Conservation (phyloP, 148 eudicot genomes). For the Heliosperma pusillum region DNA sequence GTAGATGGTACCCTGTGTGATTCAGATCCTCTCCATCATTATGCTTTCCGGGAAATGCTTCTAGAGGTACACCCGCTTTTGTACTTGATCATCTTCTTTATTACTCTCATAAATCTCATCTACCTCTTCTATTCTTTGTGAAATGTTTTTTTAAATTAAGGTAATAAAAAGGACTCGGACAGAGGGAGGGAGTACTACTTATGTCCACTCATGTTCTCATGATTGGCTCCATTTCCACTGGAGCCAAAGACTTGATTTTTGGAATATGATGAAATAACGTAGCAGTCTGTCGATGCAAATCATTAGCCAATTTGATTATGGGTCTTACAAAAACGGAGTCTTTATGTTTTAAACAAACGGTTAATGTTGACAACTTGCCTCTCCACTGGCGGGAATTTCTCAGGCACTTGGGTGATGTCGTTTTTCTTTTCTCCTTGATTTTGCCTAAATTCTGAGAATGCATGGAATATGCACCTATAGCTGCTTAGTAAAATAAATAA, state of each 20-base stretch:
- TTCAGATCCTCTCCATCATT: constrained; percentile 78
- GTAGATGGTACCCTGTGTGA: constrained; percentile 95
- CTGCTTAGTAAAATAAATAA: background rate
- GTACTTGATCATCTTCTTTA: background rate
- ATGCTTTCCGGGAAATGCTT: constrained; percentile 85
- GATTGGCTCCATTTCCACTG: background rate
- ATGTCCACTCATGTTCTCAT: no score
- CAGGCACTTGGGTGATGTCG: background rate
- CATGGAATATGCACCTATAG: constrained; percentile 3
- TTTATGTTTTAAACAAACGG: no score
- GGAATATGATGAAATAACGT: background rate
- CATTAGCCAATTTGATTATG: no score
- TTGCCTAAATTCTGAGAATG: constrained; percentile 6
- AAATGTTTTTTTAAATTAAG: no score
- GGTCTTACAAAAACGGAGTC: no score
- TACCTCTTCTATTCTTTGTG: no score
- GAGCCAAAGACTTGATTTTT: background rate
- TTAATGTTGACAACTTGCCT: no score
- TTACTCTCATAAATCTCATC: background rate
- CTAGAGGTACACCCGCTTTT: constrained; percentile 43
- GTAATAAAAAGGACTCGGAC: no score
- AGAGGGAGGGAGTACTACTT: no score
- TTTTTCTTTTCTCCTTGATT: constrained; percentile 4
- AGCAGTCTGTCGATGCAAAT: no score
- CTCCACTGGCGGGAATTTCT: no score